phyloP scores from a whole-genome alignment of 1,284 basidiomycete genomes.

The Ustilago crameri region DNA sequence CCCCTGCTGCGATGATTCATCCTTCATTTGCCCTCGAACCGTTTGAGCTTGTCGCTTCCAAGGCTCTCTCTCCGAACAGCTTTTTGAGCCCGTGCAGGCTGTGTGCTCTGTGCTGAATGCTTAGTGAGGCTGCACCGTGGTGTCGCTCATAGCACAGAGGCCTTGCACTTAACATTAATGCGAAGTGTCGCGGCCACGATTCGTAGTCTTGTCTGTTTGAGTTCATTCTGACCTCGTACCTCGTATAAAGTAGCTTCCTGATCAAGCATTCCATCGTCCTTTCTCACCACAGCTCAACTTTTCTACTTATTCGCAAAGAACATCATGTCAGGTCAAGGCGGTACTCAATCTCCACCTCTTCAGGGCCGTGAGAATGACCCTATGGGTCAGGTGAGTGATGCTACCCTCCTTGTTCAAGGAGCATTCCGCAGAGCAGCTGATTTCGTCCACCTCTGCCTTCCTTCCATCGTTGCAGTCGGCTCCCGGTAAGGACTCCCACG shows the following conservation, averaged over 20 bases:
- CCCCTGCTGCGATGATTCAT: conserved; percentile 22
- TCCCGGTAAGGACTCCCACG: conserved; percentile 36
- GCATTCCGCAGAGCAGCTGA: neutral
- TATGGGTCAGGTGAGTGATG: conserved; percentile 45
- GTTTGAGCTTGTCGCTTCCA: no score
- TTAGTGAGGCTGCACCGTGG: neutral
- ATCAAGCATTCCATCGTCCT: no score
- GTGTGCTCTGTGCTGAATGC: neutral
- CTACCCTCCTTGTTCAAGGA: no score
- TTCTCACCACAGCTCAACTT: neutral
- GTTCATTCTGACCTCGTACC: no score
- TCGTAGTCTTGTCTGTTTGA: neutral
- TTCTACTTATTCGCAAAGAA: neutral
- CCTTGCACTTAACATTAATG: no score
- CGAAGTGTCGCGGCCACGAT: neutral
- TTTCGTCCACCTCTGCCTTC: neutral
- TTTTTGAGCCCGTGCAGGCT: neutral
- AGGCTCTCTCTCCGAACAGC: neutral
- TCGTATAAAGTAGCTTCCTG: no score
- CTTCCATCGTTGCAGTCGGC: conserved; percentile 26
- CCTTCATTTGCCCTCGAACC: neutral
- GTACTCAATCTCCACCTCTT: conserved; percentile 51
- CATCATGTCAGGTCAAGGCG: conserved; percentile 37
- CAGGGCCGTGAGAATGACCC: conserved; percentile 50
- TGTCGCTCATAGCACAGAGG: no score